Conservation (phyloP, 805 yeast species). For the Saccharomyces kudriavzevii region DNA sequence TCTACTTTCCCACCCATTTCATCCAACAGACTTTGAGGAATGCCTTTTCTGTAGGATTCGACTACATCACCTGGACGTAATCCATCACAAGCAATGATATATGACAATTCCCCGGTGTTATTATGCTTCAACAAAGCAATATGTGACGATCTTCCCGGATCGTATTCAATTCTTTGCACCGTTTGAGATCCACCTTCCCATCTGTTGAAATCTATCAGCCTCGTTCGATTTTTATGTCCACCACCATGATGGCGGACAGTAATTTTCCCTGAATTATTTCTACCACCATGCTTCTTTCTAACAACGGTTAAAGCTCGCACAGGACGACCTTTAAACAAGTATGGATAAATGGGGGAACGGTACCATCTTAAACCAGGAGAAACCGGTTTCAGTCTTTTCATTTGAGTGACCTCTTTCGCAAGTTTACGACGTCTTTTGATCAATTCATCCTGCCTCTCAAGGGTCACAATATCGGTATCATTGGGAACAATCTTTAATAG, state of each 20-base stretch:
- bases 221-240: conserved; percentile 82
- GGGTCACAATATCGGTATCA: conserved; percentile 49
- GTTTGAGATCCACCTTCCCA: conserved; percentile 59
- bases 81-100: conserved; percentile 87
- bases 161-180: conserved; percentile 86
- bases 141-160: conserved; percentile 90
- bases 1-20: conserved; percentile 90
- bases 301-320: conserved; percentile 65
- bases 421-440: conserved; percentile 66
- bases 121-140: conserved; percentile 73
- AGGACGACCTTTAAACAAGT: conserved; percentile 82
- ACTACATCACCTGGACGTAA: conserved; percentile 86
- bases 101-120: conserved; percentile 55
- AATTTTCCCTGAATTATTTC: conserved; percentile 81
- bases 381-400: conserved; percentile 70
- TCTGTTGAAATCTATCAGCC: conserved; percentile 74
- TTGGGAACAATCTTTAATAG: conserved; percentile 36
- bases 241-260: conserved; percentile 96
- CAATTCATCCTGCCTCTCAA: conserved; percentile 71
- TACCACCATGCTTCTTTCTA: conserved; percentile 69
- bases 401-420: conserved; percentile 57
- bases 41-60: conserved; percentile 82
- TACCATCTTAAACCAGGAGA: conserved; percentile 88
- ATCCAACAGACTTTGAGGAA: conserved; percentile 61
- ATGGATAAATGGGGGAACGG: conserved; percentile 77